Evolutionary conservation across 345 rosid species (phyloP), one percentile per base, ranked within the genome.

Genomic region (Rhodamnia argentea): DNA sequence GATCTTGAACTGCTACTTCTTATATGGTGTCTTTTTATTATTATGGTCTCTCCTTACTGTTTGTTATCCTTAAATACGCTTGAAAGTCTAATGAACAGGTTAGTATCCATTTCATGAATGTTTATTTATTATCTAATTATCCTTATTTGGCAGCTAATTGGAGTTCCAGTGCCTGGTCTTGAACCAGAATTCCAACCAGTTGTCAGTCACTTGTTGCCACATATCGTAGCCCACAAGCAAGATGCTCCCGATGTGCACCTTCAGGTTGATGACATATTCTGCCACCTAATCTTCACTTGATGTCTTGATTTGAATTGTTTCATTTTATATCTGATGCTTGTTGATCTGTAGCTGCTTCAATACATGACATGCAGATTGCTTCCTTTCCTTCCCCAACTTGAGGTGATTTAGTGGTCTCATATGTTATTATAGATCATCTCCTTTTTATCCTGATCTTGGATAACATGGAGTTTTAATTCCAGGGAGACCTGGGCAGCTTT

Each of bases 131-230:
- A 78, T 78, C 60, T 52, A 58, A 40, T 58, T 85, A 23, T 64
- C 82, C 59, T 82, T 88, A 59, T 74, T 81, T 89, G 82, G 81
- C 92, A 95, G 98, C 92, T 95, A 88, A 94, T 95, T 83, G 98
- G 98, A 88, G 92, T 94, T 87, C 88, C 94, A 4, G 92, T 94
- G 82, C 56, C 92, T 88, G 93, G 97, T 85, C 97, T 95, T 86
- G 97, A 93, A 83, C 95, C 95, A 23, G 98, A 94, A 89, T 95
- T 95, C 87, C 98, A 94, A 87, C 97, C 97, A 40, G 96, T 95
- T 87, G 92, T 95, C 60, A 94, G 88, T 92, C 95, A 94, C 88
- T 88, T 95, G 86, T 90, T 95, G 88, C 98, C 97, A 5, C 91
- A 90, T 83, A 94, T 95, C 82, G 51, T 90, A 58, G 90, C 92